Evolutionary conservation across 1,284 basidiomycete species (phyloP), one percentile per base, ranked within the genome.

Genomic region (Pseudozyma hubeiensis): DNA sequence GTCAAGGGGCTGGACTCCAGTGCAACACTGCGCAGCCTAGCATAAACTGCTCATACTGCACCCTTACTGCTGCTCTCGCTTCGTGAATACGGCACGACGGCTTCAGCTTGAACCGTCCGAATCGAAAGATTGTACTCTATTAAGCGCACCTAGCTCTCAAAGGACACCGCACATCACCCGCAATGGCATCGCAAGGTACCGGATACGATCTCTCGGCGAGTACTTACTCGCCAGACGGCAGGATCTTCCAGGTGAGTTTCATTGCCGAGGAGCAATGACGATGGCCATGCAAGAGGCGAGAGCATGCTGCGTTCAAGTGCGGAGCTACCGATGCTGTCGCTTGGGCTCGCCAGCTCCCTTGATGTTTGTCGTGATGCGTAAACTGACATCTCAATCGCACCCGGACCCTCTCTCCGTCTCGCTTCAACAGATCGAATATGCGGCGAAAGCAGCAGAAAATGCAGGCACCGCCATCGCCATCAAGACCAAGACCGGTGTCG

Each of bases 161-260:
- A 14, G 34, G n/a, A 11, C 39, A 7, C 4, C 16, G 6, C 47
- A n/a, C 43, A 41, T 43, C 35, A 33, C 37, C 29, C 54, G 37
- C 19, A 59, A 97, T 97, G 94, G 95, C 95, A 59, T 97, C 95
- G 56, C 97, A 97, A 83, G 94, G 95, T 69, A 97, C 95, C 78
- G 96, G 96, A 61, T 98, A 98, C 88, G 96, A 99, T 88, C 91
- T 98, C 66, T 97, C 94, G 62, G 93, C 96, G 48, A 96, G 93
- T 82, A 99, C 96, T 51, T 99, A 99, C 88, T 97, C 94, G 41
- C 96, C 96, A 64, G 96, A 99, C 86, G 96, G 96, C 30, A 90
- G 97, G 77, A 94, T 99, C 84, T 99, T 99, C 85, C 96, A 99
- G 70, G 77, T 79, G 50, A 60, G 77, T 49, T 19, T 13, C 5